Evolutionary conservation across 2,329 filamentous ascomycete genomes (phyloP).

Genomic region (Trichoderma atroviride): DNA sequence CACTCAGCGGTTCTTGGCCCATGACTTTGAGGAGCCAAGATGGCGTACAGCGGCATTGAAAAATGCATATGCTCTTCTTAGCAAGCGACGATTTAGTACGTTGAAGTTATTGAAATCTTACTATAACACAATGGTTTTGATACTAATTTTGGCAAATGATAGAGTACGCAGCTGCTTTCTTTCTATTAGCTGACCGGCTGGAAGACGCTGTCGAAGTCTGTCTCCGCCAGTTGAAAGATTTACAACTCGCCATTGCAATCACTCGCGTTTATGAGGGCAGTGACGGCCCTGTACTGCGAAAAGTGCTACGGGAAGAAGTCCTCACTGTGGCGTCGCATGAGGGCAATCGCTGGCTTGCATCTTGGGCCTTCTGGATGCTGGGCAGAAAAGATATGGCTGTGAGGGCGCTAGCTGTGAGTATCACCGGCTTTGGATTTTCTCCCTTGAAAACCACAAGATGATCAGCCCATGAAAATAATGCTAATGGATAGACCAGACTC

Average conservation of each 20-base stretch:
- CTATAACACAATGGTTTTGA: not conserved
- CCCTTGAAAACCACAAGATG: not conserved
- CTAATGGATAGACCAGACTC: constrained; percentile 57
- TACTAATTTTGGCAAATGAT: not conserved
- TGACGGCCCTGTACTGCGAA: constrained; percentile 69
- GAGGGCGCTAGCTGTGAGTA: constrained; percentile 73
- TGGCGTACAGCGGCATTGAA: constrained; percentile 91
- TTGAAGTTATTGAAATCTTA: not conserved
- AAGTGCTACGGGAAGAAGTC: constrained; percentile 78
- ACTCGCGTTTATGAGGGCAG: constrained; percentile 88
- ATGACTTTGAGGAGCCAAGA: constrained; percentile 84
- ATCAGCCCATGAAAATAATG: not conserved
- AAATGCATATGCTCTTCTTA: constrained; percentile 93
- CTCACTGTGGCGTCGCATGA: constrained; percentile 75
- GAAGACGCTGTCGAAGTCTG: constrained; percentile 86
- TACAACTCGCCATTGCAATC: constrained; percentile 87
- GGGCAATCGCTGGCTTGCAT: constrained; percentile 90
- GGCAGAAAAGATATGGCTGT: constrained; percentile 81
- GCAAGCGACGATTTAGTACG: constrained; percentile 80
- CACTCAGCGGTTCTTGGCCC: constrained; percentile 79
- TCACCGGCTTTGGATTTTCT: not conserved
- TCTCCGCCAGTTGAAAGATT: constrained; percentile 81
- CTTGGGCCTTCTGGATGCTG: constrained; percentile 95
- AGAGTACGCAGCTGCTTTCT: constrained; percentile 96
- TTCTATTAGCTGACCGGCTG: constrained; percentile 83